phyloP scores from a whole-genome alignment of 768 basidiomycete species.

The Auricularia auricula-judae region DNA sequence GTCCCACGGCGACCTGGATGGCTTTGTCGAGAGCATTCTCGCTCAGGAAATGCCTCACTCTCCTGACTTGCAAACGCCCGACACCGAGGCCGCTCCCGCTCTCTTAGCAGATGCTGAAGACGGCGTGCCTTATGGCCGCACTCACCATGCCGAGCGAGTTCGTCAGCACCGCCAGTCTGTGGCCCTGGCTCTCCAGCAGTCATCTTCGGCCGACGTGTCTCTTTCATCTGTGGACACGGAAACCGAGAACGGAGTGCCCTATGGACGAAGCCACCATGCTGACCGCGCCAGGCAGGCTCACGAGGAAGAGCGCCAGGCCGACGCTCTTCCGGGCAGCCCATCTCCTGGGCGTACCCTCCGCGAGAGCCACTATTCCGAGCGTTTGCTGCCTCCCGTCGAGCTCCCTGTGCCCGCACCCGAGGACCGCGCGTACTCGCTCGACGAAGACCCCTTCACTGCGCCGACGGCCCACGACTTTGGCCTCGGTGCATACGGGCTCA shows the following conservation, averaged over 20 bases:
- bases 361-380: not conserved
- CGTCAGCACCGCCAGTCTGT: not conserved
- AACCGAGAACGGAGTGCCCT: conserved; percentile 48
- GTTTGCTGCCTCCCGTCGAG: not conserved
- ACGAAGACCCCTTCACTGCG: conserved; percentile 1
- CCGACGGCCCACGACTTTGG: conserved; percentile 2
- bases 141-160: conserved; percentile 46
- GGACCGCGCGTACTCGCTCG: not conserved
- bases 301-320: not conserved
- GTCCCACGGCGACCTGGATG: not conserved
- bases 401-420: not conserved
- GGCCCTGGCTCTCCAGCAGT: not conserved
- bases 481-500: not conserved
- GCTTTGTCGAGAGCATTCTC: not conserved
- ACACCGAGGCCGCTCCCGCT: not conserved
- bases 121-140: conserved; percentile 54
- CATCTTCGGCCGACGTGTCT: not conserved
- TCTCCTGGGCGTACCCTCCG: not conserved
- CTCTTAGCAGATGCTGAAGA: conserved; percentile 27
- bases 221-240: not conserved
- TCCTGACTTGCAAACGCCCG: not conserved
- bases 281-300: conserved; percentile 24
- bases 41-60: not conserved
- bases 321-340: not conserved
- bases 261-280: conserved; percentile 52